phyloP scores from a whole-genome alignment of 306 rosid genomes.

The Trifolium subterraneum region DNA sequence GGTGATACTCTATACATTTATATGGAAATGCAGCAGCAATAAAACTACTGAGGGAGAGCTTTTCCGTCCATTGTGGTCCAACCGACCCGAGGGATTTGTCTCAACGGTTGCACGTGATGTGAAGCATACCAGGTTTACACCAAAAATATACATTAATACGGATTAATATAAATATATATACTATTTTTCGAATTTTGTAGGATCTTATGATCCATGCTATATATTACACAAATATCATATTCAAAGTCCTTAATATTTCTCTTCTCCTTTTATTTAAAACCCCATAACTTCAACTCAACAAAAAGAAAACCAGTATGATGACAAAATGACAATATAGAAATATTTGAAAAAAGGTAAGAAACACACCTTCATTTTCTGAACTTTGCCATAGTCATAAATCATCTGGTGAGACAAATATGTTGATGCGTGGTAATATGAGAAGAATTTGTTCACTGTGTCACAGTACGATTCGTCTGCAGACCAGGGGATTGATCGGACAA shows the following conservation, averaged over 20 bases:
- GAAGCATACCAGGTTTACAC: neutral
- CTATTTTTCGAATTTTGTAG: neutral
- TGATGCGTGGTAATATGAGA: constrained; percentile 71
- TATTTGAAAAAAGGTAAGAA: constrained; percentile 15
- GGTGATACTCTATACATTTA: neutral
- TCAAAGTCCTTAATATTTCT: constrained; percentile 1
- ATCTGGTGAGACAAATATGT: constrained; percentile 92
- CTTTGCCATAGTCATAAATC: constrained; percentile 70
- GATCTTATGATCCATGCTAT: constrained; percentile 2
- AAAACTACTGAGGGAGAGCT: neutral
- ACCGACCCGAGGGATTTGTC: neutral
- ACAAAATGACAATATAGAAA: constrained; percentile 10
- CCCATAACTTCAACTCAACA: neutral
- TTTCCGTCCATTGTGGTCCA: neutral
- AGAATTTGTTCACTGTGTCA: constrained; percentile 70
- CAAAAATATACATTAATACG: neutral
- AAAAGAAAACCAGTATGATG: constrained; percentile 1
- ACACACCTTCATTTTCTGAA: constrained; percentile 82
- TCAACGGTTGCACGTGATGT: neutral
- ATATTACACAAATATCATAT: neutral
- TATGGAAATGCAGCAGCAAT: neutral
- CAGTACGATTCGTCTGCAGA: constrained; percentile 65
- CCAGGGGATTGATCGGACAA: constrained; percentile 87
- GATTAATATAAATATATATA: neutral
- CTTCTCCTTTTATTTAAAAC: constrained; percentile 4